These are phyloP conservation scores for Fusarium phyllophilum DNA, from an alignment of 2,329 filamentous ascomycete species.

Conservation along the genomic window DNA sequence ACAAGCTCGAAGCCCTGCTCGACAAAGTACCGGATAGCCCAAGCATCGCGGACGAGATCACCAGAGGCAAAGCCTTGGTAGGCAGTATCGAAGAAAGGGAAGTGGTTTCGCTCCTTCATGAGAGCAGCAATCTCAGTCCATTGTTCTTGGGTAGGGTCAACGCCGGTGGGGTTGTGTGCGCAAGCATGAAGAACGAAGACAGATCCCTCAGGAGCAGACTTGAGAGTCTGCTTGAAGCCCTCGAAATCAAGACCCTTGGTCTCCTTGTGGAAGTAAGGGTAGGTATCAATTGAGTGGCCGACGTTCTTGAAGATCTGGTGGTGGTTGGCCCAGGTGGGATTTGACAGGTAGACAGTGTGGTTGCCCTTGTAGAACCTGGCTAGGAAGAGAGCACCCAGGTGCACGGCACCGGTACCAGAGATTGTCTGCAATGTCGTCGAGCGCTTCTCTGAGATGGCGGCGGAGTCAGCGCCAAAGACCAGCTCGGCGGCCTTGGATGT, in stretches of 20 bases:
- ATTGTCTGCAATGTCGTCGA: slow-evolving; percentile 89
- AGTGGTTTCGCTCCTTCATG: slow-evolving; percentile 81
- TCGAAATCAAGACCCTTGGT: slow-evolving; percentile 93
- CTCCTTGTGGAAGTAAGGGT: slow-evolving; percentile 92
- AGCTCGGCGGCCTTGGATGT: slow-evolving; percentile 91
- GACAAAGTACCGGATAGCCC: slow-evolving; percentile 94
- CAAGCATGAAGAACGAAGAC: slow-evolving; percentile 94
- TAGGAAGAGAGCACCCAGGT: slow-evolving; percentile 93
- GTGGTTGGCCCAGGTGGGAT: slow-evolving; percentile 98
- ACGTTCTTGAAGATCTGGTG: slow-evolving; percentile 98
- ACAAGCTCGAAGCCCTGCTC: slow-evolving; percentile 90
- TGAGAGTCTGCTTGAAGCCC: slow-evolving; percentile 81
- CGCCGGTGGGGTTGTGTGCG: slow-evolving; percentile 97
- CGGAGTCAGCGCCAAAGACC: slow-evolving; percentile 82
- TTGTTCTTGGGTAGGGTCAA: slow-evolving; percentile 92
- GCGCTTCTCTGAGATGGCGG: slow-evolving; percentile 86
- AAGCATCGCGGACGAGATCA: slow-evolving; percentile 83
- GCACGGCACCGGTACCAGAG: slow-evolving; percentile 94
- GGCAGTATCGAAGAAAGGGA: slow-evolving; percentile 98
- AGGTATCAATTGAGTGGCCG: slow-evolving; percentile 77
- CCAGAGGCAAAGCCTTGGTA: slow-evolving; percentile 99
- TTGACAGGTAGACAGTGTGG: slow-evolving; percentile 87
- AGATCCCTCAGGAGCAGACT: slow-evolving; percentile 78
- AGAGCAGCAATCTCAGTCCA: slow-evolving; percentile 89
- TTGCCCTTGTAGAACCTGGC: slow-evolving; percentile 85